Base-by-base conservation (phyloP, 2,329 filamentous ascomycete genomes). In the Saccharata proteae region DNA sequence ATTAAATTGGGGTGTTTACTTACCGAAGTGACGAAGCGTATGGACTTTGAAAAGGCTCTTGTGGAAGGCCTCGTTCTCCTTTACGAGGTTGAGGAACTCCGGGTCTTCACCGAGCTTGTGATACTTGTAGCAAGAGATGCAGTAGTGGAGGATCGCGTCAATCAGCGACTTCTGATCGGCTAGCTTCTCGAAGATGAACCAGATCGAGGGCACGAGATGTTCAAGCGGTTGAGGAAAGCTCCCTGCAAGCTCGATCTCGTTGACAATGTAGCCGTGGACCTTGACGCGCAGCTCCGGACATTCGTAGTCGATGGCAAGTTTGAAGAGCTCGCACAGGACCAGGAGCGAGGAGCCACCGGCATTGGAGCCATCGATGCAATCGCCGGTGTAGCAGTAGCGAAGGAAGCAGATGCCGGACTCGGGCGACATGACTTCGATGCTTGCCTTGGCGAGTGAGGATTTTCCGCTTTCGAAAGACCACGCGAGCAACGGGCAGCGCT, bases 71-170 rank as follows among this genome's bases (percentile, higher is more conserved):
- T 49, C 43, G 8, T 57, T 43, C 5, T 58, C 51, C 23, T 43
- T 53, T 2, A 51, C 49, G 8, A 59, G 36, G 10, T 48, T 38
- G 14, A 48, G 44, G 42, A 65, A 64, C 3, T 51, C 49, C 8
- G 37, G 32, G 24, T 53, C 45, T 14, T 51, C 31, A 2, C 43
- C 51, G 3, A 64, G 47, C 11, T 40, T 39, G 36, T 64, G 59
- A 16, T 49, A 46, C 3, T 42, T 21, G 39, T 59, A 62, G 16
- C 44, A 46, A 5, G 48, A 44, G 13, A 64, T 46, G 36, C 58
- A 63, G 42, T 63, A 64, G 39, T 60, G 51, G 29, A 61, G 44
- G 11, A 64, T 43, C 0, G 51, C 54, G 24, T 59, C 49, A 6
- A 58, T 38, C 4, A 63, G 42, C 12, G 43, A 38, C 25, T 52